These are phyloP conservation scores for Geotrichum cucujoidarum DNA, from an alignment of 1,139 yeast species.

Conservation along the genomic window DNA sequence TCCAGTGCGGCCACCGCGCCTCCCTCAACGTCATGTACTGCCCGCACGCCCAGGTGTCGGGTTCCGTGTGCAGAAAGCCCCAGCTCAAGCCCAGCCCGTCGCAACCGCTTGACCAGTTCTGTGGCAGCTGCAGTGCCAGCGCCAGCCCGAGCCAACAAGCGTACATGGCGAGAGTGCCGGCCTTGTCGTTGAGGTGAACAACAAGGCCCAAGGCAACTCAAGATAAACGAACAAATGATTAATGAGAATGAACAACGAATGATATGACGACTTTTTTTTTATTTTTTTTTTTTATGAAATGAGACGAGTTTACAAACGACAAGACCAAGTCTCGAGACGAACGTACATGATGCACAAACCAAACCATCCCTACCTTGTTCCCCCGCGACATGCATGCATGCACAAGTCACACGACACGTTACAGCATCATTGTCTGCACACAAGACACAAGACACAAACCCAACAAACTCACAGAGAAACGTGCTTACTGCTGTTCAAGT, in stretches of 20 bases:
- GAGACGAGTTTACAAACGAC: no score
- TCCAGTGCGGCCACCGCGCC: constrained; percentile 19
- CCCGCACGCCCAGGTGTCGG: constrained; percentile 13
- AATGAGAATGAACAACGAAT: neutral
- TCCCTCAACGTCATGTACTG: constrained; percentile 19
- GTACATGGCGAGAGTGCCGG: neutral
- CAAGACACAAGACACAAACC: no score
- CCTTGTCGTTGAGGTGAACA: neutral
- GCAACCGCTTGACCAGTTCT: constrained; percentile 13
- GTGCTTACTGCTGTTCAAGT: no score
- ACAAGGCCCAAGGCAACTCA: neutral
- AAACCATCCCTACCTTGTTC: no score
- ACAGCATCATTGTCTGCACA: no score
- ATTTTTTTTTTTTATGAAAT: no score
- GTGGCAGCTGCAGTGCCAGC: constrained; percentile 2
- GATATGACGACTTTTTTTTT: no score
- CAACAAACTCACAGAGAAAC: no score
- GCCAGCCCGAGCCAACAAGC: neutral
- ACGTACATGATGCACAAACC: no score
- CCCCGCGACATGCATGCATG: no score
- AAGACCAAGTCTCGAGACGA: no score
- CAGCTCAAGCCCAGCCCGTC: constrained; percentile 17
- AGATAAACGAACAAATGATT: neutral
- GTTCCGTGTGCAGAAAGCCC: constrained; percentile 18
- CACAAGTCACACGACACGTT: no score